Base-by-base conservation (phyloP, 2,329 filamentous ascomycete genomes). In the Claviceps paspali region DNA sequence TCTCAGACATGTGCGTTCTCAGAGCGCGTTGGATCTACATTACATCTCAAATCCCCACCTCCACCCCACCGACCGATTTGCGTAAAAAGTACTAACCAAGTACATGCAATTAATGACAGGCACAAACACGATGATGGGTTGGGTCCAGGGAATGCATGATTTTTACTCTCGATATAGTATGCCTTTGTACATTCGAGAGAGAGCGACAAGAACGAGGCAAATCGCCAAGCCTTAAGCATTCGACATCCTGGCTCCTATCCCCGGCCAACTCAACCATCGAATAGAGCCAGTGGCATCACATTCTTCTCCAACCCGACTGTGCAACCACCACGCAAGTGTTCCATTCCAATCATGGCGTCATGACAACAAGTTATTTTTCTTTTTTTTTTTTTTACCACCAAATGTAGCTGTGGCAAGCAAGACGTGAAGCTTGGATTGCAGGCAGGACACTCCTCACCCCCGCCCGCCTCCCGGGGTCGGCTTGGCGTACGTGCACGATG, bases 231-330 rank as follows among this genome's bases (percentile, higher is more conserved):
- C 17, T 3, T 29, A 23, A 30, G 34, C 30, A 18, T 34, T 22
- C 15, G 31, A 29, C 29, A n/a, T 33, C 17, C n/a, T 41, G 17
- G 28, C 31, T 8, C 33, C 22, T 5, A 17, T 12, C 27, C 19
- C 18, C 12, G 9, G 26, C 12, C 36, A 38, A 15, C 23, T 41
- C 11, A 27, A 35, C 12, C 19, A 15, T 29, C 18, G 5, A 19
- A 22, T 14, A 23, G 10, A 11, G 19, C 33, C 21, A 29, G 23
- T 12, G 38, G 26, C 30, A 40, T 35, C 8, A 31, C 35, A 12
- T 40, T 37, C 21, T 38, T 33, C 26, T 40, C 38, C 31, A 23
- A 38, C 26, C 34, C 38, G 10, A 18, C n/a, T n/a, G n/a, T n/a
- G n/a, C n/a, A n/a, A n/a, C 30, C 3, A 15, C 29, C 17, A 30